Evolutionary conservation across 1,284 basidiomycete species (phyloP), one percentile per base, ranked within the genome.

Genomic region (Leccinum angustisporum): DNA sequence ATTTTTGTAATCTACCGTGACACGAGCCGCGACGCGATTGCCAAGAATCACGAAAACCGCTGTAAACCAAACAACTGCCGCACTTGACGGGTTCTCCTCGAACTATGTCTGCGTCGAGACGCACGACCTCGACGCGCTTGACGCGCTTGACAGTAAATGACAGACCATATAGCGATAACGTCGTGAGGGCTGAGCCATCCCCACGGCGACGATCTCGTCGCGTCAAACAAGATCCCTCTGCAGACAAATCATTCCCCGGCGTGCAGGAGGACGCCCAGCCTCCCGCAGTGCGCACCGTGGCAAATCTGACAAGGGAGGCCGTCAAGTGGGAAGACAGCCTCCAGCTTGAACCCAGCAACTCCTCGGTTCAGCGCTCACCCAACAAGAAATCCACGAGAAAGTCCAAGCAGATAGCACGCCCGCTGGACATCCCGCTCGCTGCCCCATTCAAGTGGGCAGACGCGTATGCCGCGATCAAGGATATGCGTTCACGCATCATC

Each of bases 361-460:
- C 48, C 48, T 51, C 13, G 7, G 13, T 21, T 25, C 38, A 13
- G 16, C 27, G 10, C 46, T 59, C 55, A 4, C 53, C 54, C 18
- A 51, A 9, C 27, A 54, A 61, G 59, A 61, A 68, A 31, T 38
- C 38, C 1, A 30, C 54, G 33, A 58, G 61, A 50, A 75, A 67
- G 67, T 30, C 66, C 1, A 86, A 81, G 65, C 63, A 74, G 0
- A 83, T 90, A 25, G 81, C 80, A 57, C 82, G 86, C 58, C 73
- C 80, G 2, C 75, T 94, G 43, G 84, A 77, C 1, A 82, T 78
- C 3, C 89, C 93, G 0, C 93, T 95, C 71, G 87, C 91, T 0
- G 82, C 86, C 1, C 95, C 94, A 5, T 72, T 78, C 33, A 76
- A 77, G 51, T 97, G 95, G 95, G 78, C 79, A 57, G 87, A 92